Evolutionary conservation across 2,329 filamentous ascomycete genomes (phyloP), one percentile per base, ranked within the genome.

Genomic region (Pestalotiopsis sp.): DNA sequence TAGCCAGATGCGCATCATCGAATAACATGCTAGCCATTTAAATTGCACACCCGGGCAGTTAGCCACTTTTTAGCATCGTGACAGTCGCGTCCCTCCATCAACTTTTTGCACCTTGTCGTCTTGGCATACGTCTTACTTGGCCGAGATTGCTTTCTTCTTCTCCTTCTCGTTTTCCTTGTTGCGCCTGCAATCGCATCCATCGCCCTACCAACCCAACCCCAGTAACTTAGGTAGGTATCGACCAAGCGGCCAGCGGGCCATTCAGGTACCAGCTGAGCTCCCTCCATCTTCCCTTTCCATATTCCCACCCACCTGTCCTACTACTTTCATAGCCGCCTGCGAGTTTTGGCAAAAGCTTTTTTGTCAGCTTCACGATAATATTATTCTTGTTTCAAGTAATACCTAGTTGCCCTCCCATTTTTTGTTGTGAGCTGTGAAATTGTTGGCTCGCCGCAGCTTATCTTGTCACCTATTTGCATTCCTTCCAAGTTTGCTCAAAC

Each of bases 101-200:
- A 17, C 9, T 36, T 36, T 36, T 36, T 9, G 31, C 23, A 66
- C 45, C 63, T 66, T 66, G 49, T 66, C 63, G 45, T 66, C 63
- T 66, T 66, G 63, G 63, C 63, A 66, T 49, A 66, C 63, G 63
- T 66, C 63, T 58, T 66, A 45, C 63, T 45, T 66, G 25, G 45
- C 45, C 45, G 45, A 52, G 45, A 52, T 52, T 52, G 45, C 45
- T 52, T 52, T 52, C 20, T n/a, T 52, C 20, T 52, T 52, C 20
- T 52, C 20, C 45, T 52, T n/a, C 14, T 20, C 31, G 31, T n/a
- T n/a, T 52, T 52, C 49, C 49, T 14, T 27, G 7, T 38, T n/a
- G 45, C 63, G 11, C 20, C 31, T 39, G 27, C 25, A 25, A 25
- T 25, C 59, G 27, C 25, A 36, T 38, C 13, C 45, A 45, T 66